These are phyloP conservation scores for Eucalyptus sideroxylon DNA, from an alignment of 345 rosid species.

Conservation along the genomic window DNA sequence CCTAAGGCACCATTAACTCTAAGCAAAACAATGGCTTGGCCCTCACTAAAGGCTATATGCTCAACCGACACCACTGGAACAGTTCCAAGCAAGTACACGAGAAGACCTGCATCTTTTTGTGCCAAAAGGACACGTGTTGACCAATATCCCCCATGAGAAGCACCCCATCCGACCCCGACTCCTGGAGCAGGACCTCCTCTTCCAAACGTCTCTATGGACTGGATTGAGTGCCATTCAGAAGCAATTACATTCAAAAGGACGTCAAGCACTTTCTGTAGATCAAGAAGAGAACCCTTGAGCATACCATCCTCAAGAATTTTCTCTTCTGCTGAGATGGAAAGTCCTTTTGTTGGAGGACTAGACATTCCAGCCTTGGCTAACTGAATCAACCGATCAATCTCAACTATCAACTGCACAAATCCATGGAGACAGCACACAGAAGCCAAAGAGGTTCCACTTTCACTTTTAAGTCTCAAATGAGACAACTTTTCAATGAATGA, in stretches of 20 bases:
- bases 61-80: conserved; percentile 8
- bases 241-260: conserved; percentile 31
- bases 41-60: conserved; percentile 10
- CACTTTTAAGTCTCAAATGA: conserved; percentile 31
- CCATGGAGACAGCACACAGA: conserved; percentile 67
- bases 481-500: conserved; percentile 48
- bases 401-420: conserved; percentile 25
- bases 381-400: conserved; percentile 44
- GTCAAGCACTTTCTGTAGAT: conserved; percentile 27
- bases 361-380: conserved; percentile 29
- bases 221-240: conserved; percentile 49
- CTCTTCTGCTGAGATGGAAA: conserved; percentile 33
- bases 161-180: conserved; percentile 90
- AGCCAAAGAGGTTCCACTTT: conserved; percentile 47
- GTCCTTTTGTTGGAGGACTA: conserved; percentile 13
- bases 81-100: conserved; percentile 39
- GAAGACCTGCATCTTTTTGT: conserved; percentile 55
- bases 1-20: conserved; percentile 44
- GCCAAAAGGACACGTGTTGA: conserved; percentile 47
- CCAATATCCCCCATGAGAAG: conserved; percentile 87
- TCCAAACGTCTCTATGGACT: conserved; percentile 63
- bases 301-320: conserved; percentile 55
- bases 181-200: conserved; percentile 97
- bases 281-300: conserved; percentile 31
- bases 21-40: conserved; percentile 11